Evolutionary conservation across 768 basidiomycete genomes (phyloP), one percentile per base, ranked within the genome.

Genomic region (Lactifluus piperatus): DNA sequence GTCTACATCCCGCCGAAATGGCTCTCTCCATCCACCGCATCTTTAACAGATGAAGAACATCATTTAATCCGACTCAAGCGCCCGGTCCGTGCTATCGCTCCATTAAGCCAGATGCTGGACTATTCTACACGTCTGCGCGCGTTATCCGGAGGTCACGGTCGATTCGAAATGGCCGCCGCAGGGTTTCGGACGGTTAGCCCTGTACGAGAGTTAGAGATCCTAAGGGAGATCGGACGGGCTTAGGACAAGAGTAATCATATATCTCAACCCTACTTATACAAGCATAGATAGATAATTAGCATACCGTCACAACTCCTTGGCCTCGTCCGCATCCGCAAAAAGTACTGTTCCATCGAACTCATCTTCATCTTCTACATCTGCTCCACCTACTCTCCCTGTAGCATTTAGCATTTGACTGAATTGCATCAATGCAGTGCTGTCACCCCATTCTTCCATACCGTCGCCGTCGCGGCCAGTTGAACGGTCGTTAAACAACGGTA

Each of bases 281-380:
- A 37, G 62, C 59, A 64, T 61, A 63, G 22, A 64, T 61, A 63
- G 22, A 52, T 43, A 56, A 13, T 65, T 16, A 27, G 29, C 29
- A 41, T 44, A 44, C 43, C 34, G 22, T 67, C 53, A 81, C 60
- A 86, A 68, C 65, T 85, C 85, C 68, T 76, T 79, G 30, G 74
- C 73, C 72, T 92, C 89, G 66, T 92, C 90, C 34, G 90, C 91
- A 70, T 93, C 90, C 11, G 85, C 89, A 62, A 89, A 87, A 43
- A 91, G 81, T 41, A 83, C 78, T 13, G 79, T 80, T 37, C 82
- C 84, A 57, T 89, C 88, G 66, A 86, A 79, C 44, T 86, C 88
- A 44, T 90, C 87, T 29, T 87, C 87, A 54, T 90, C 87, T 24
- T 85, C 82, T 10, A 75, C 77, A n/a, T 77, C 78, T 1, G 80